Base-by-base conservation (phyloP, 257 asterid species). In the Rauvolfia tetraphylla region DNA sequence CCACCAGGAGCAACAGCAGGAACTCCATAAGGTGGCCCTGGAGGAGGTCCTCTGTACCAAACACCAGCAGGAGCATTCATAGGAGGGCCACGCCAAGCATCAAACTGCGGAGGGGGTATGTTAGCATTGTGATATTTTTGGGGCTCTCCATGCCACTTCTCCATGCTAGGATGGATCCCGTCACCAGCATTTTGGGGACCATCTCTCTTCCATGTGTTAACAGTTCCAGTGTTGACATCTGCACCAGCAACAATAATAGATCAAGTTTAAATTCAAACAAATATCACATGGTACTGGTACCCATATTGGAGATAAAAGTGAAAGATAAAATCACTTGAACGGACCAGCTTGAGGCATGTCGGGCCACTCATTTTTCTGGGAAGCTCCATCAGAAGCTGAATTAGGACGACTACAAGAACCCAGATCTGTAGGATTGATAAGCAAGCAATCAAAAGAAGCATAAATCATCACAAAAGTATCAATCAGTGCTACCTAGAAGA, bases 21-120 rank as follows among this genome's bases (percentile, higher is more conserved):
- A 80, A 84, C 79, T 74, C 97, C 92, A 81, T 86, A 90, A 63
- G 96, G 83, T 42, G 99, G 96, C 39, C 92, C 93, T 9, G 87
- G 89, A 51, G 93, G 97, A 68, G 86, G 97, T 46, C 96, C 98
- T 81, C 96, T 84, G 72, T 84, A 90, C 99, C 98, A 92, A 78
- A 83, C 87, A 78, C 90, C 93, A 81, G 91, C 68, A 57, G 90
- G 98, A 71, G 84, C 84, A 82, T 87, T 93, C 88, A 89, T 74
- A 31, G 91, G 90, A 85, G 95, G 95, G 70, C 91, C 96, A 70
- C 88, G 94, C 98, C 98, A 93, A 7, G 90, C 81, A 72, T 93
- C 98, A 75, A 89, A 95, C 76, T 80, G 97, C 73, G 84, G 98
- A 77, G 96, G 90, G 20, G 88, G 85, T 29, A 87, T 51, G 69